Percentiles rank a stretch among this genome's conserved stretches.
Conservation (phyloP, 192 early-diverging fungal species). For the Irineochytrium annulatum region DNA sequence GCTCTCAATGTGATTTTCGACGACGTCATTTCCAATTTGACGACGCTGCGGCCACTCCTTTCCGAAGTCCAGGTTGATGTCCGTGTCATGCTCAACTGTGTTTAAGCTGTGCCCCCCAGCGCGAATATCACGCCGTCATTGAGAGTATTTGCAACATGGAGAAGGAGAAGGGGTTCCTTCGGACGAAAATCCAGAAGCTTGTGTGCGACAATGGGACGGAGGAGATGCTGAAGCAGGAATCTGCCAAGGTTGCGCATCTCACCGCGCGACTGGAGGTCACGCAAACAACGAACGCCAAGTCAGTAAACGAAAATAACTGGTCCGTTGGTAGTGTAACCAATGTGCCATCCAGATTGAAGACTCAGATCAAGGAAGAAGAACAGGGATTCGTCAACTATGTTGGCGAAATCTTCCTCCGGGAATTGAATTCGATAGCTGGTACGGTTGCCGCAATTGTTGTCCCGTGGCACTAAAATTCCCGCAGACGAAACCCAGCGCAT, state of each 20-base stretch:
- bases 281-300: conserved; percentile 7
- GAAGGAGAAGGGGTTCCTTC: conserved; percentile 17
- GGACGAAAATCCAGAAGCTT: conserved; percentile 21
- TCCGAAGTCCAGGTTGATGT: conserved; percentile 11
- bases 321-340: not conserved
- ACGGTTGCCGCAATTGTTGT: not conserved
- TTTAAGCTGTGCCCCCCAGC: no score
- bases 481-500: conserved; percentile 23
- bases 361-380: conserved; percentile 10
- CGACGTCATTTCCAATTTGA: conserved; percentile 14
- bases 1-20: conserved; percentile 17
- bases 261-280: conserved; percentile 1
- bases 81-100: no score
- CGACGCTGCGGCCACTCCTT: conserved; percentile 9
- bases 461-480: not conserved
- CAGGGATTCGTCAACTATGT: conserved; percentile 9
- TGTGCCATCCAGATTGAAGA: conserved; percentile 10
- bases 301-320: not conserved
- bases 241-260: conserved; percentile 6
- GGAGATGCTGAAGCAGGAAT: conserved; percentile 18
- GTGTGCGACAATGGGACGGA: conserved; percentile 24
- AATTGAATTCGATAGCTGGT: conserved; percentile 13
- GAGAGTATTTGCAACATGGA: conserved; percentile 1
- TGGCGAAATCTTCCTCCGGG: conserved; percentile 13
- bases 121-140: conserved; percentile 22